Percentiles rank a stretch among this genome's conserved stretches.
Conservation (phyloP, 805 yeast genomes). For the Candida alai region DNA sequence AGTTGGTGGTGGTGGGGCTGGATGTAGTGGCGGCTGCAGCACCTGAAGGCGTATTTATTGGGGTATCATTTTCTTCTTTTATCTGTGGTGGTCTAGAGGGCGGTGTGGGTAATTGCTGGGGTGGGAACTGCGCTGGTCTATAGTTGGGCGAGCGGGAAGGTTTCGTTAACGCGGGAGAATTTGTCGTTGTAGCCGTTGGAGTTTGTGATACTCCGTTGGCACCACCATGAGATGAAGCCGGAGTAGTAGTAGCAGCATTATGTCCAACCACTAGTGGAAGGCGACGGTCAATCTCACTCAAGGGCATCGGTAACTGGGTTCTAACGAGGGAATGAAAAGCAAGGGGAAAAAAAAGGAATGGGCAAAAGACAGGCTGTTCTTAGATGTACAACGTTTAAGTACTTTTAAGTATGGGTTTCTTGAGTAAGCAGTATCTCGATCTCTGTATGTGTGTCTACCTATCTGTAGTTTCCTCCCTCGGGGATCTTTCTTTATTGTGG, state of each 20-base stretch:
- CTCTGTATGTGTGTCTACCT: too few relatives aligned
- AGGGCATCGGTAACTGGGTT: too few relatives aligned
- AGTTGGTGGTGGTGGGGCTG: background rate
- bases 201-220: background rate
- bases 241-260: background rate
- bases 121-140: conserved; percentile 2
- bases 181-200: background rate
- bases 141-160: conserved; percentile 2
- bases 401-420: too few relatives aligned
- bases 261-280: conserved; percentile 15
- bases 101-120: conserved; percentile 9
- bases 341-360: too few relatives aligned
- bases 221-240: background rate
- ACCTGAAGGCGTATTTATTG: conserved; percentile 1
- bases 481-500: too few relatives aligned
- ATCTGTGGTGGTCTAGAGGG: conserved; percentile 7
- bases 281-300: conserved; percentile 19
- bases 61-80: background rate
- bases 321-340: too few relatives aligned
- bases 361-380: too few relatives aligned
- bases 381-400: too few relatives aligned
- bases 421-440: too few relatives aligned
- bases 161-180: background rate
- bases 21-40: conserved; percentile 2
- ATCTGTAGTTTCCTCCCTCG: too few relatives aligned